These are phyloP conservation scores for Coffea eugenioides DNA, from an alignment of 257 asterid genomes.

Conservation along the genomic window DNA sequence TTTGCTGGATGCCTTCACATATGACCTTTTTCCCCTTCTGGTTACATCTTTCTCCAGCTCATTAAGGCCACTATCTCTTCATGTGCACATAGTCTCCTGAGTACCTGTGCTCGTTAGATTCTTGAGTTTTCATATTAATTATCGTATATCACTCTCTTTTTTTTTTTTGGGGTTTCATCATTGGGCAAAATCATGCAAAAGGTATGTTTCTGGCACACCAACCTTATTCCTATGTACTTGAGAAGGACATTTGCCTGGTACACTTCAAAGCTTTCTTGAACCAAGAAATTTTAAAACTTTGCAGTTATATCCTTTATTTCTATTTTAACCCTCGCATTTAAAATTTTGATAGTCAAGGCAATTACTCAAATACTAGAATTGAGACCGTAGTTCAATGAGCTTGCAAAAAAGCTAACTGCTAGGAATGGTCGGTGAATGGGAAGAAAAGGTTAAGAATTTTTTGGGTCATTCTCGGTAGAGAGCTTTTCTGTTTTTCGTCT, in stretches of 20 bases:
- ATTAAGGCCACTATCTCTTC: no score
- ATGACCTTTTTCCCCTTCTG: no score
- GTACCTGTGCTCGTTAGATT: background rate
- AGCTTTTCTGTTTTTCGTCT: no score
- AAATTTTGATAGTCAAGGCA: background rate
- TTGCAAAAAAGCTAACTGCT: background rate
- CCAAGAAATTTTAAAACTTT: no score
- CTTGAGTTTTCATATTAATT: background rate
- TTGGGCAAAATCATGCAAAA: background rate
- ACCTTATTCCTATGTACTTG: background rate
- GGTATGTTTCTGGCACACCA: background rate
- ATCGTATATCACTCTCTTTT: background rate
- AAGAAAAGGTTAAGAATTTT: background rate
- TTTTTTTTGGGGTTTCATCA: background rate
- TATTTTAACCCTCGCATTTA: background rate
- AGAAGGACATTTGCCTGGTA: background rate
- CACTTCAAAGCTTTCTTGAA: background rate
- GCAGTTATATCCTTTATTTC: background rate
- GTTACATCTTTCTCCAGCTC: no score
- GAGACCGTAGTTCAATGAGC: background rate
- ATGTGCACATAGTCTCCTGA: no score
- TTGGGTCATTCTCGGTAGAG: no score
- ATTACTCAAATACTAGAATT: background rate
- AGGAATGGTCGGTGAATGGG: background rate
- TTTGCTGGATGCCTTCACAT: background rate